Evolutionary conservation across 768 basidiomycete species (phyloP).

Genomic region (Tylopilus felleus): DNA sequence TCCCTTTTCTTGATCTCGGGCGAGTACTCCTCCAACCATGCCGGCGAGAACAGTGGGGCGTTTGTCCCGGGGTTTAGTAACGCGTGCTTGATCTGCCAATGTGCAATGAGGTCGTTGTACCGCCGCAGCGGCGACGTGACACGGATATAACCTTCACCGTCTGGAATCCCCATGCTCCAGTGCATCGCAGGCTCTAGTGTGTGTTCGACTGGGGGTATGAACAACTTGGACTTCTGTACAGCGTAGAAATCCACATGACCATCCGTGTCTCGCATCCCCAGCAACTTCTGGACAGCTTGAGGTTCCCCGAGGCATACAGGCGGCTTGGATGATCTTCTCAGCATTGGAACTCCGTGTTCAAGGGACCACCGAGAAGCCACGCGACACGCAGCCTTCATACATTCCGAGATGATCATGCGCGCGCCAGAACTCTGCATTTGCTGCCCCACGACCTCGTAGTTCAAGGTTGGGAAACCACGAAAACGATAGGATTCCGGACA

Average conservation of each 20-base stretch:
- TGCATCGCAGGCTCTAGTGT: slow-evolving; percentile 59
- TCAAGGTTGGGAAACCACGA: slow-evolving; percentile 50
- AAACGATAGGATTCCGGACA: slow-evolving; percentile 30
- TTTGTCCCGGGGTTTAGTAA: slow-evolving; percentile 43
- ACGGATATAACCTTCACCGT: slow-evolving; percentile 76
- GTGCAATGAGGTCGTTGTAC: slow-evolving; percentile 73
- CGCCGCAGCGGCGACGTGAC: slow-evolving; percentile 87
- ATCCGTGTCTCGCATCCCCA: slow-evolving; percentile 44
- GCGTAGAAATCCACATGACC: slow-evolving; percentile 43
- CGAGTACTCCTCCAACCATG: slow-evolving; percentile 45
- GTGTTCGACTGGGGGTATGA: slow-evolving; percentile 40
- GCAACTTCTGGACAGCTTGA: slow-evolving; percentile 40
- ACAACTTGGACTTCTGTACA: slow-evolving; percentile 33
- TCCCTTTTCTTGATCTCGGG: slow-evolving; percentile 38
- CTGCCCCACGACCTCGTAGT: slow-evolving; percentile 40
- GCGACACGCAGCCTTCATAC: slow-evolving; percentile 78
- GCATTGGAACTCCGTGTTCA: slow-evolving; percentile 56
- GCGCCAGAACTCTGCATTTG: slow-evolving; percentile 38
- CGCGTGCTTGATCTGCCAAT: slow-evolving; percentile 91
- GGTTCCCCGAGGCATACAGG: slow-evolving; percentile 30
- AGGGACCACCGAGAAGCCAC: slow-evolving; percentile 68
- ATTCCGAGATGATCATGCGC: slow-evolving; percentile 64
- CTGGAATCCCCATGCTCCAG: slow-evolving; percentile 62
- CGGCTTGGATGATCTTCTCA: slow-evolving; percentile 52
- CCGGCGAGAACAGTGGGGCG: slow-evolving; percentile 42